phyloP scores from a whole-genome alignment of 2,329 filamentous ascomycete species.

The Paraconiothyrium brasiliense region DNA sequence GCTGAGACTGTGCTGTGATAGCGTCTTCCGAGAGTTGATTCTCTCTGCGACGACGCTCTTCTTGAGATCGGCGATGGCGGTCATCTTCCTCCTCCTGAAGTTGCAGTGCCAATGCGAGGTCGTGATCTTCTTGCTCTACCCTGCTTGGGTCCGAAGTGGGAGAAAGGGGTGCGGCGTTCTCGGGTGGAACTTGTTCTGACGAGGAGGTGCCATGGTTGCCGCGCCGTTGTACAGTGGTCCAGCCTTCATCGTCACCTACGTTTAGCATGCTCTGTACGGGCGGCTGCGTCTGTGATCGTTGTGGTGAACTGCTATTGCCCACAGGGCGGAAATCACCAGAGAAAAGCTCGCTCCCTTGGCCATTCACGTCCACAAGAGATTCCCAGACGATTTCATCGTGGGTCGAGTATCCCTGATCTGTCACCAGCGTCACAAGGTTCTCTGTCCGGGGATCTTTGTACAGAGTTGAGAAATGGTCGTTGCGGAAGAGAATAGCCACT shows the following conservation, averaged over 20 bases:
- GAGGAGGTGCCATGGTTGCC: constrained; percentile 37
- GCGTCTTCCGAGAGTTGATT: constrained; percentile 74
- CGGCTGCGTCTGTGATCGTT: constrained; percentile 37
- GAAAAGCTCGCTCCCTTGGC: constrained; percentile 82
- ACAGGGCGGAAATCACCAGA: constrained; percentile 90
- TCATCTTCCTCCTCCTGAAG: constrained; percentile 95
- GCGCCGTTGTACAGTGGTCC: constrained; percentile 64
- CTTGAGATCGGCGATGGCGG: constrained; percentile 68
- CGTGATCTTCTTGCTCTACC: constrained; percentile 82
- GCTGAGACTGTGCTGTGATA: constrained; percentile 61
- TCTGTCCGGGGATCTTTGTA: constrained; percentile 85
- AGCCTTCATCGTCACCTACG: constrained; percentile 54
- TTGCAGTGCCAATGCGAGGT: constrained; percentile 87
- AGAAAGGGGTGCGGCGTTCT: constrained; percentile 33
- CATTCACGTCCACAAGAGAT: constrained; percentile 86
- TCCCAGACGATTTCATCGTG: constrained; percentile 98
- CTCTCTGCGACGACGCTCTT: constrained; percentile 71
- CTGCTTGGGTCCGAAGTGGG: constrained; percentile 47
- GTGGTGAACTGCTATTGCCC: constrained; percentile 61
- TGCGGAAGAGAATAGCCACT: constrained; percentile 91
- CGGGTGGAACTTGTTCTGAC: constrained; percentile 18
- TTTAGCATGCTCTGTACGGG: constrained; percentile 41
- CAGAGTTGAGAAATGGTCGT: constrained; percentile 95
- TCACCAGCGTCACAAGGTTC: constrained; percentile 84
- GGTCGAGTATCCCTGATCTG: constrained; percentile 86